A percentile compares a stretch with the other conserved stretches of the same genome.
Evolutionary conservation across 2,329 filamentous ascomycete species (phyloP).

Genomic region (Stemphylium vesicarium): DNA sequence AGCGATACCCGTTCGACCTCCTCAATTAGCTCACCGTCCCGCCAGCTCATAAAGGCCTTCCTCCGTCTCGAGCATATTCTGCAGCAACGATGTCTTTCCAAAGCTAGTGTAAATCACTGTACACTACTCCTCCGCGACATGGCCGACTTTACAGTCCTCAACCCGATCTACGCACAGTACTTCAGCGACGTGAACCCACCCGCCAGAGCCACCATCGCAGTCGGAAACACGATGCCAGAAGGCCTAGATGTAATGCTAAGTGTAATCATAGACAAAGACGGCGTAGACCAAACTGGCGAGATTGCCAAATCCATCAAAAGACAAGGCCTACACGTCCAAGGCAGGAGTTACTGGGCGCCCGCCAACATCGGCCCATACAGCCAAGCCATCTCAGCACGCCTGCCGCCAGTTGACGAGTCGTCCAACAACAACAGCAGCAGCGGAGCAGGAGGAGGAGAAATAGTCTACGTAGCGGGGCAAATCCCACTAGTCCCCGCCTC

Average conservation of each 20-base stretch:
- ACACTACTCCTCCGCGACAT: slow-evolving; percentile 78
- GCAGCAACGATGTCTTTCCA: slow-evolving; percentile 28
- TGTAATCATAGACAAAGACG: slow-evolving; percentile 49
- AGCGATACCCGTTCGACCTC: slow-evolving; percentile 12
- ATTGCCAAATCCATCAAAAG: slow-evolving; percentile 24
- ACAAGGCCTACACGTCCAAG: slow-evolving; percentile 83
- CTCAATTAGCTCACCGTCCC: slow-evolving; percentile 11
- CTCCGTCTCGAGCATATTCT: slow-evolving; percentile 40
- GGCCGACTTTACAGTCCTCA: slow-evolving; percentile 77
- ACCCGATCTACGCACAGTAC: slow-evolving; percentile 74
- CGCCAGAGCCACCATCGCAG: slow-evolving; percentile 81
- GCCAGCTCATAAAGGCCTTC: slow-evolving; percentile 51
- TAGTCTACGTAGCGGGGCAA: slow-evolving; percentile 82
- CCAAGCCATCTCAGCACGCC: slow-evolving; percentile 72
- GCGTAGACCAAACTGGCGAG: slow-evolving; percentile 28
- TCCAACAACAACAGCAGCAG: slow-evolving; percentile 16
- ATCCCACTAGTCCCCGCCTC: slow-evolving; percentile 83
- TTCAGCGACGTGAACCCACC: slow-evolving; percentile 84
- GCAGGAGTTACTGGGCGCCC: slow-evolving; percentile 94
- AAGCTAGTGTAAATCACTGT: slow-evolving; percentile 49
- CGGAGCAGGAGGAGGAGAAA: slow-evolving; percentile 19
- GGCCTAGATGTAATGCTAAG: slow-evolving; percentile 67
- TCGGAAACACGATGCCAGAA: slow-evolving; percentile 69
- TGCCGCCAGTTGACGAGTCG: slow-evolving; percentile 30
- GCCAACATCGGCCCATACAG: slow-evolving; percentile 98